These are phyloP conservation scores for Aspergillus felis DNA, from an alignment of 2,329 filamentous ascomycete genomes.

Conservation along the genomic window DNA sequence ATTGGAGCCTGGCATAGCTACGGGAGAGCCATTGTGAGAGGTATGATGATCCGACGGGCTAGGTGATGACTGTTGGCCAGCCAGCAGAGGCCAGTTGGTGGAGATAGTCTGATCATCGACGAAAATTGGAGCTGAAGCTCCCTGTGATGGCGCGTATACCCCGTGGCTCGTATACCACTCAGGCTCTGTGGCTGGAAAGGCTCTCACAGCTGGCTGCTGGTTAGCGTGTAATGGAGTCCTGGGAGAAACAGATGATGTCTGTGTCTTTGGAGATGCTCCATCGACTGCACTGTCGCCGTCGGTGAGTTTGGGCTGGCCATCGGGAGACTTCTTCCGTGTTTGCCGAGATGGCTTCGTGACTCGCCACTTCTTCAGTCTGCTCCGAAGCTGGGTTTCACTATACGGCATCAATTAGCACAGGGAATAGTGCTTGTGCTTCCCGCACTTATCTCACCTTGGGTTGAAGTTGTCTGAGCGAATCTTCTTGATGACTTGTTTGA, in stretches of 20 bases:
- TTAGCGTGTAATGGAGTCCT: slow-evolving; percentile 6
- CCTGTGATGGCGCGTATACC: slow-evolving; percentile 6
- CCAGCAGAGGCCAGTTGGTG: slow-evolving; percentile 18
- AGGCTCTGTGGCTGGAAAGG: slow-evolving; percentile 6
- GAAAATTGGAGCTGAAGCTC: slow-evolving; percentile 7
- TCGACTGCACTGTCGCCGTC: slow-evolving; percentile 20
- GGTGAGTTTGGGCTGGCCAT: slow-evolving; percentile 12
- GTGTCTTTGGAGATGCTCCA: slow-evolving; percentile 13
- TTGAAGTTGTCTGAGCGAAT: slow-evolving; percentile 41
- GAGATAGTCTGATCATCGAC: slow-evolving; percentile 11
- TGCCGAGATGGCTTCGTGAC: slow-evolving; percentile 44
- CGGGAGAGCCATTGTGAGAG: slow-evolving; percentile 16
- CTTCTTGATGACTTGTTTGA: slow-evolving; percentile 44
- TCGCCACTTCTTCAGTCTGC: slow-evolving; percentile 43
- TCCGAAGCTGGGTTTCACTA: slow-evolving; percentile 44
- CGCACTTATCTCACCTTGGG: slow-evolving; percentile 33
- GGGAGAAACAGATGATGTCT: slow-evolving; percentile 10
- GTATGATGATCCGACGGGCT: slow-evolving; percentile 21
- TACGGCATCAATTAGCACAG: not conserved
- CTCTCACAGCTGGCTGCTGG: slow-evolving; percentile 5
- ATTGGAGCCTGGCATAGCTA: slow-evolving; percentile 16
- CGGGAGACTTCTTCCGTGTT: slow-evolving; percentile 37
- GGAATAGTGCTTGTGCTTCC: not conserved
- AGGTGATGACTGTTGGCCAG: slow-evolving; percentile 20
- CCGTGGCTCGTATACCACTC: slow-evolving; percentile 17